Conservation (phyloP, 2,329 filamentous ascomycete genomes). For the Colletotrichum tropicale region DNA sequence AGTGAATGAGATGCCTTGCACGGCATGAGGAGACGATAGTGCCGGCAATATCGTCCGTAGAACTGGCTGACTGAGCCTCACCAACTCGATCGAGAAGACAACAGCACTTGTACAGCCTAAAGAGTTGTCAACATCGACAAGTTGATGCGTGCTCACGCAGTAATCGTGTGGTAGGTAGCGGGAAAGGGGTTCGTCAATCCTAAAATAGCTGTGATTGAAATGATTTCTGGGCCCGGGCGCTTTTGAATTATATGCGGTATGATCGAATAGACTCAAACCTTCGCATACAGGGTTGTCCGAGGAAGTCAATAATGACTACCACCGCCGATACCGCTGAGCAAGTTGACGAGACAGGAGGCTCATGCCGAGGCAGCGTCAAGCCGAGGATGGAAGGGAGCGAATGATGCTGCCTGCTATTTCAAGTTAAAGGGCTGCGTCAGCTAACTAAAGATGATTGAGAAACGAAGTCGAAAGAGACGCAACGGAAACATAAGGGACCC, state of each 20-base stretch:
- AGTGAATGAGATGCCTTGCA: not conserved
- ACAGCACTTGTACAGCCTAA: not conserved
- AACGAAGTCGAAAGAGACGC: not conserved
- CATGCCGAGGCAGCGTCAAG: not conserved
- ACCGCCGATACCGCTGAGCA: not conserved
- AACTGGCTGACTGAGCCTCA: not conserved
- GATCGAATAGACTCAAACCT: not conserved
- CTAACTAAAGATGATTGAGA: not conserved
- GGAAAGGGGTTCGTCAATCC: not conserved
- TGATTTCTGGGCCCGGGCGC: not conserved
- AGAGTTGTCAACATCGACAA: not conserved
- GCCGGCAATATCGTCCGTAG: not conserved
- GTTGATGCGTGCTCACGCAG: not conserved
- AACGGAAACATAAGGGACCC: not conserved
- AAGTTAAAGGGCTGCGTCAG: not conserved
- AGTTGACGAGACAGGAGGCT: not conserved
- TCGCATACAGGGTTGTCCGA: not conserved
- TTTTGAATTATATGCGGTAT: not conserved
- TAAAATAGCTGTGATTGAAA: not conserved
- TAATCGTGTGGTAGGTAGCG: not conserved
- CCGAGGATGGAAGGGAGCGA: not conserved
- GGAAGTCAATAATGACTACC: not conserved
- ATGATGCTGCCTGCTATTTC: not conserved
- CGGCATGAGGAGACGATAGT: not conserved
- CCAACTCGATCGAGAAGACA: not conserved